These are phyloP conservation scores for Paramyrothecium sp. DNA, from an alignment of 2,329 filamentous ascomycete species.

Conservation along the genomic window DNA sequence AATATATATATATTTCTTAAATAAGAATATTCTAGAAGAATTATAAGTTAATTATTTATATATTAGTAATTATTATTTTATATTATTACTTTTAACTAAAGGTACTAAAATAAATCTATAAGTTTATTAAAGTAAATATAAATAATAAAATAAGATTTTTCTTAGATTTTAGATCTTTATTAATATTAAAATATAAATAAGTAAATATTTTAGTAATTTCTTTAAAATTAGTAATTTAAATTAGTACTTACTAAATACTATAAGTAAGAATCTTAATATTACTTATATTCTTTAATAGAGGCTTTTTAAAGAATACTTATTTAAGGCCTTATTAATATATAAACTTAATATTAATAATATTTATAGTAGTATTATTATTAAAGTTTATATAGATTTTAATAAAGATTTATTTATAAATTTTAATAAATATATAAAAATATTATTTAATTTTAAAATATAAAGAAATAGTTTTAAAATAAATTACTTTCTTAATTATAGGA, in stretches of 20 bases:
- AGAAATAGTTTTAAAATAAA: not conserved
- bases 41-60: not conserved
- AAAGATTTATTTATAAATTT: slow-evolving; percentile 1
- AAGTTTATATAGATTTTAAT: no score
- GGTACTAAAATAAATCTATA: not conserved
- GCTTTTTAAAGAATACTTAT: not conserved
- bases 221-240: not conserved
- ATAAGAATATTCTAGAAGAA: not conserved
- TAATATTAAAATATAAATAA: not conserved
- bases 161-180: not conserved
- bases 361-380: not conserved
- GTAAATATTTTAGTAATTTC: not conserved
- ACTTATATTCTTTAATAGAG: not conserved
- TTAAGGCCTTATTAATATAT: not conserved
- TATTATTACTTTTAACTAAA: not conserved
- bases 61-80: not conserved
- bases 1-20: not conserved
- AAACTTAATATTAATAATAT: not conserved
- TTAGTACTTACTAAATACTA: not conserved
- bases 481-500: slow-evolving; percentile 1
- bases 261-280: not conserved
- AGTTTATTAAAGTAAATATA: not conserved
- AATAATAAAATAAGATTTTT: not conserved
- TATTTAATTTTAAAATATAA: not conserved
- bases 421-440: slow-evolving; percentile 3